phyloP scores from a whole-genome alignment of 306 rosid species.

The Begonia peltatifolia region DNA sequence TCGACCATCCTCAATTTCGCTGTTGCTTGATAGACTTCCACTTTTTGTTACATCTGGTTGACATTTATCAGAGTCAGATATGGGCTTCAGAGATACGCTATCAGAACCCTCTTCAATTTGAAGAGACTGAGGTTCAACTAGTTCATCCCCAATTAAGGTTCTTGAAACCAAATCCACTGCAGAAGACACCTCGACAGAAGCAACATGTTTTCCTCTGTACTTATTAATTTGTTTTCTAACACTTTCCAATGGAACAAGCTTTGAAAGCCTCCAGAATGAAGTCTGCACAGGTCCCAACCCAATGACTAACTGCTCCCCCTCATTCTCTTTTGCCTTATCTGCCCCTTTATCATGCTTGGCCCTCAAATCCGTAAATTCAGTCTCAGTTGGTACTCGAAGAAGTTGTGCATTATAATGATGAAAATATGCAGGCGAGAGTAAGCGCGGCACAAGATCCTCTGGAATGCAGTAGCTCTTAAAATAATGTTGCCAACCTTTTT shows the following conservation, averaged over 20 bases:
- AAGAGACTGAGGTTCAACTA: constrained; percentile 66
- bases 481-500: constrained; percentile 89
- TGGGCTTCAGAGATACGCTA: constrained; percentile 86
- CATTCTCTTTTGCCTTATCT: constrained; percentile 39
- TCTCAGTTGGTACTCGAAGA: constrained; percentile 25
- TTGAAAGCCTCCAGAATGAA: constrained; percentile 89
- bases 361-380: constrained; percentile 22
- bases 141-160: constrained; percentile 55
- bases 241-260: constrained; percentile 81
- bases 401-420: constrained; percentile 85
- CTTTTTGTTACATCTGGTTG: constrained; percentile 16
- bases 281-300: constrained; percentile 91
- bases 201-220: constrained; percentile 27
- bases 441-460: constrained; percentile 89
- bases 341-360: constrained; percentile 34
- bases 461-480: constrained; percentile 98
- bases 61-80: constrained; percentile 38
- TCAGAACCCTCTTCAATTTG: constrained; percentile 90
- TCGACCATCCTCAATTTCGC: constrained; percentile 30
- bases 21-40: constrained; percentile 39
- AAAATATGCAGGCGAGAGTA: constrained; percentile 92
- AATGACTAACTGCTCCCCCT: constrained; percentile 68
- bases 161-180: constrained; percentile 36
- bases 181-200: constrained; percentile 28
- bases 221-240: constrained; percentile 51